A percentile compares a stretch with the other conserved stretches of the same genome.
Evolutionary conservation across 1,284 basidiomycete genomes (phyloP).

Genomic region (Coniophora puteana): DNA sequence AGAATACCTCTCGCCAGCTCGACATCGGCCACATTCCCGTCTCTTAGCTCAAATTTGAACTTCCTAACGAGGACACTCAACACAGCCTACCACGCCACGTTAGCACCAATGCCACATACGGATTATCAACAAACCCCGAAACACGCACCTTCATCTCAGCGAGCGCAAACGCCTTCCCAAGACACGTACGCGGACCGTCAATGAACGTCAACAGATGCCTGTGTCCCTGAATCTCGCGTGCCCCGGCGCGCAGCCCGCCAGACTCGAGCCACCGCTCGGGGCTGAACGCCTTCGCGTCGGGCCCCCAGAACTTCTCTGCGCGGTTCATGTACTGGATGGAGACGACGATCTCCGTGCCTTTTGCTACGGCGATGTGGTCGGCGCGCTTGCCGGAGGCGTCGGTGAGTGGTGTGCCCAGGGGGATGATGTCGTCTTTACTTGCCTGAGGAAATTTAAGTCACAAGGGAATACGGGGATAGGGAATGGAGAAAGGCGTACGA

Average conservation of each 20-base stretch:
- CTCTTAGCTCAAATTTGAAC: slow-evolving; percentile 40
- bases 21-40: slow-evolving; percentile 36
- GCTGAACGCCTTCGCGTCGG: slow-evolving; percentile 27
- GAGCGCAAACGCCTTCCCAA: slow-evolving; percentile 35
- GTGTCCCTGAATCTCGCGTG: slow-evolving; percentile 32
- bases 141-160: slow-evolving; percentile 40
- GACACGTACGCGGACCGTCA: slow-evolving; percentile 34
- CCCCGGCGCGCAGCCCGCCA: slow-evolving; percentile 13
- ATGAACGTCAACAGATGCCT: slow-evolving; percentile 35
- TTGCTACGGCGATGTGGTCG: slow-evolving; percentile 34
- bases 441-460: slow-evolving; percentile 28
- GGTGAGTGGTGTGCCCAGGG: slow-evolving; percentile 35
- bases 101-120: neutral
- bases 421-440: slow-evolving; percentile 46
- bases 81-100: slow-evolving; percentile 31
- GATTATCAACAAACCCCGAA: neutral
- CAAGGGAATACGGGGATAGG: neutral
- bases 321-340: slow-evolving; percentile 43
- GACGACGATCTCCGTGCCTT: slow-evolving; percentile 37
- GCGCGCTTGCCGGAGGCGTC: slow-evolving; percentile 31
- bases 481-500: slow-evolving; percentile 22
- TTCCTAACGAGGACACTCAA: slow-evolving; percentile 41
- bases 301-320: slow-evolving; percentile 41
- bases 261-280: slow-evolving; percentile 31
- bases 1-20: slow-evolving; percentile 32